phyloP scores from a whole-genome alignment of 2,329 filamentous ascomycete species.

The Lecanoromycetidae sp. region DNA sequence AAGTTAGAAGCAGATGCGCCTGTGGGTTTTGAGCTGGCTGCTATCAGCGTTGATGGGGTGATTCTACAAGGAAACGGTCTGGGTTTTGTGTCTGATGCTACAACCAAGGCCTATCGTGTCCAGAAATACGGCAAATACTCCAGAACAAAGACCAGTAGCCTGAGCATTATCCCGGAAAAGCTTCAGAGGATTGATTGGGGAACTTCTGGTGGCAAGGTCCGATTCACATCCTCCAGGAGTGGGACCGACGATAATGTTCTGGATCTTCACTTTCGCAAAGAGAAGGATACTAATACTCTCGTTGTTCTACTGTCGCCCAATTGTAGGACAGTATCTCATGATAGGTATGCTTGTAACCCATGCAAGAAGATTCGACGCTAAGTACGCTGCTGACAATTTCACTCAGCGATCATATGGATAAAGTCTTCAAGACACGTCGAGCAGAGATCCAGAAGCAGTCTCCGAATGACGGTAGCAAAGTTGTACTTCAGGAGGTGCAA shows the following conservation, averaged over 20 bases:
- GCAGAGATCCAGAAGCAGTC: background rate
- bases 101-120: too few relatives aligned
- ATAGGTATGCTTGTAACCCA: background rate
- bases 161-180: constrained; percentile 12
- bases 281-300: constrained; percentile 7
- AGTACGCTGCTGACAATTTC: background rate
- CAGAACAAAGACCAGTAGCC: background rate
- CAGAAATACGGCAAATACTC: too few relatives aligned
- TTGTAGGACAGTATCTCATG: background rate
- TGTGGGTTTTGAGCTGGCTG: constrained; percentile 8
- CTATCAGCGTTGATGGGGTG: background rate
- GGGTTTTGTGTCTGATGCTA: too few relatives aligned
- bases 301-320: background rate
- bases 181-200: constrained; percentile 10
- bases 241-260: constrained; percentile 6
- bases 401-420: constrained; percentile 10
- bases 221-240: constrained; percentile 13
- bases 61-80: background rate
- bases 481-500: background rate
- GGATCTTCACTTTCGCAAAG: constrained; percentile 11
- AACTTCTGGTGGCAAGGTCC: constrained; percentile 3
- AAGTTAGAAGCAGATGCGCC: background rate
- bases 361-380: background rate
- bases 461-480: background rate
- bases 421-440: constrained; percentile 8